Evolutionary conservation across 306 rosid species (phyloP), one percentile per base, ranked within the genome.

Genomic region (Medicago arabica): DNA sequence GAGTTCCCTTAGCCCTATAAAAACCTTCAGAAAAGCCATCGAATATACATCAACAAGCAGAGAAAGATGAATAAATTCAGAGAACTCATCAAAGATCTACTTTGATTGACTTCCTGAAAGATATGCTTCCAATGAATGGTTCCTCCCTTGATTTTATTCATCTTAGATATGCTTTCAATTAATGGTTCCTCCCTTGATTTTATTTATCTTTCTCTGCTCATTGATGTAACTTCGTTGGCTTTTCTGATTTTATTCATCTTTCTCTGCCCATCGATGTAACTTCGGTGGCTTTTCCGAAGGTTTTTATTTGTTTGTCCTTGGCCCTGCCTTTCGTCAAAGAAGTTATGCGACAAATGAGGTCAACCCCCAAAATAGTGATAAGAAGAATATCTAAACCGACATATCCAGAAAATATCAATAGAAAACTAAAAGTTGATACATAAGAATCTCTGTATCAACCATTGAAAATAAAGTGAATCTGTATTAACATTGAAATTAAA

Each of bases 371-470:
- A 51, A 21, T 19, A 19, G 62, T 2, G 36, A 57, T 36, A 9
- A 34, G 43, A 62, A 34, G 68, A 62, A 34, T 11, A 6, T n/a
- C 68, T 62, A 62, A 62, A 62, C 47, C 18, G 47, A 62, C 46
- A n/a, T 36, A 62, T 62, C 44, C 25, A 62, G 6, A 63, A 62
- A n/a, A 34, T 36, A 63, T n/a, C 8, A 19, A 36, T 7, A 36
- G 23, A n/a, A 13, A 61, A 61, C 18, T 34, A 7, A 28, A 31
- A 25, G 65, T 25, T 2, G 18, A 13, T 17, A 60, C 38, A 58
- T 2, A 10, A 13, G 41, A 60, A 58, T n/a, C n/a, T 58, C 16
- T 4, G 4, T 31, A 31, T 31, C 4, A 31, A 4, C n/a, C 36
- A 31, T 31, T 31, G 6, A 31, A 31, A 31, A 0, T 31, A 5